Percentiles rank a stretch among this genome's conserved stretches.
Conservation (phyloP, 108 stramenopile genomes). For the Skeletonema marinoi region DNA sequence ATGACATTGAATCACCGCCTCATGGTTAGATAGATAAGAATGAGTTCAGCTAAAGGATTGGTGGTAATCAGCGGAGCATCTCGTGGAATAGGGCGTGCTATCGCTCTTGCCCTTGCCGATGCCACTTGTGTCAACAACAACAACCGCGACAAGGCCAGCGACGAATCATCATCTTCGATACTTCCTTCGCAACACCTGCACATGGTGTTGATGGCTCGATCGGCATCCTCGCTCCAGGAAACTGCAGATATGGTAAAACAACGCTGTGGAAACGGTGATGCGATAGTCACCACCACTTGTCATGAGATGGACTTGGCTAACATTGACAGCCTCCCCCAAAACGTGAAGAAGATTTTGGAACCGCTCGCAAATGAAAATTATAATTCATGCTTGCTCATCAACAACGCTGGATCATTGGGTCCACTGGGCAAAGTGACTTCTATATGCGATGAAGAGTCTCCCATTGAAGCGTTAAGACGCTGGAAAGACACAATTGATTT, state of each 20-base stretch:
- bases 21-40: background rate
- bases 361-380: slow-evolving; percentile 20
- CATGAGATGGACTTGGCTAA: slow-evolving; percentile 67
- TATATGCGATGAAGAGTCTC: slow-evolving; percentile 3
- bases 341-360: slow-evolving; percentile 46
- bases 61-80: slow-evolving; percentile 74
- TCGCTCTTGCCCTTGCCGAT: slow-evolving; percentile 56
- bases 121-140: background rate
- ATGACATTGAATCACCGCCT: no score
- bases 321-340: slow-evolving; percentile 52
- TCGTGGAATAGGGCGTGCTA: slow-evolving; percentile 69
- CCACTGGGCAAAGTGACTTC: slow-evolving; percentile 50
- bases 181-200: slow-evolving; percentile 10
- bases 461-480: slow-evolving; percentile 35
- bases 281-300: slow-evolving; percentile 27
- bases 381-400: slow-evolving; percentile 61
- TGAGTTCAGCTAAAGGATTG: background rate
- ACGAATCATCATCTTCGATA: background rate
- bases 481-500: slow-evolving; percentile 63
- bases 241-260: slow-evolving; percentile 48
- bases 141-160: background rate
- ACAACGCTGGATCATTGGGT: slow-evolving; percentile 77
- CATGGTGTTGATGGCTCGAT: slow-evolving; percentile 63
- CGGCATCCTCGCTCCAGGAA: slow-evolving; percentile 47
- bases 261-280: background rate